Conservation (phyloP, 1,284 basidiomycete species). For the Boletus sp. region DNA sequence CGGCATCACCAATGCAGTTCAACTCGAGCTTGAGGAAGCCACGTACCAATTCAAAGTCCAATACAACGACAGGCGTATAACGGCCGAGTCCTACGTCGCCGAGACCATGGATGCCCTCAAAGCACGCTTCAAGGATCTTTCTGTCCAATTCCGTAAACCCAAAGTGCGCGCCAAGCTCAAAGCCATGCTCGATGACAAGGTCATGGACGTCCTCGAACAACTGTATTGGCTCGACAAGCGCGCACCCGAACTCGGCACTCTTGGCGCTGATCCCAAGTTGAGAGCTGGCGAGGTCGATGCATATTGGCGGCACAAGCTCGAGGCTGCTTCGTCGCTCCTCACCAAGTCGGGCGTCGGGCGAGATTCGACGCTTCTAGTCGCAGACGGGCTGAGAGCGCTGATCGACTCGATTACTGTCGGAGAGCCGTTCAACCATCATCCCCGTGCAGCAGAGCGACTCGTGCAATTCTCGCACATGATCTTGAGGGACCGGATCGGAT, state of each 20-base stretch:
- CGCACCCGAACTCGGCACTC: constrained; percentile 66
- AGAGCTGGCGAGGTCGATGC: constrained; percentile 81
- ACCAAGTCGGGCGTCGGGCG: constrained; percentile 98
- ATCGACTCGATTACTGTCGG: constrained; percentile 85
- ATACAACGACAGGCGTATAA: constrained; percentile 95
- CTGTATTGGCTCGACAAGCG: constrained; percentile 95
- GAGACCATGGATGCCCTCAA: constrained; percentile 95
- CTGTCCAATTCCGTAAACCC: constrained; percentile 83
- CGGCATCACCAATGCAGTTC: constrained; percentile 93
- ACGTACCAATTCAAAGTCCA: constrained; percentile 99
- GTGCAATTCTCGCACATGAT: constrained; percentile 91
- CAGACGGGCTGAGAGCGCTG: constrained; percentile 84
- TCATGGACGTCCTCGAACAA: constrained; percentile 96
- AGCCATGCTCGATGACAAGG: constrained; percentile 89
- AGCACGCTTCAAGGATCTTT: constrained; percentile 84
- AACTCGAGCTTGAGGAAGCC: constrained; percentile 94
- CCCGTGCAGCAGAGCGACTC: constrained; percentile 82
- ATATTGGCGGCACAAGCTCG: constrained; percentile 95
- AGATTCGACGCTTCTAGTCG: constrained; percentile 91
- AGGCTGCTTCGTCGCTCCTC: constrained; percentile 85
- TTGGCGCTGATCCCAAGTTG: constrained; percentile 71
- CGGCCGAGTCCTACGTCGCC: constrained; percentile 95
- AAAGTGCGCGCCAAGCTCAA: constrained; percentile 87
- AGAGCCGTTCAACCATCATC: constrained; percentile 93
- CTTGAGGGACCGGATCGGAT: constrained; percentile 83